Evolutionary conservation across 495 filamentous ascomycete genomes (phyloP).

Genomic region (Tuber calosporum): DNA sequence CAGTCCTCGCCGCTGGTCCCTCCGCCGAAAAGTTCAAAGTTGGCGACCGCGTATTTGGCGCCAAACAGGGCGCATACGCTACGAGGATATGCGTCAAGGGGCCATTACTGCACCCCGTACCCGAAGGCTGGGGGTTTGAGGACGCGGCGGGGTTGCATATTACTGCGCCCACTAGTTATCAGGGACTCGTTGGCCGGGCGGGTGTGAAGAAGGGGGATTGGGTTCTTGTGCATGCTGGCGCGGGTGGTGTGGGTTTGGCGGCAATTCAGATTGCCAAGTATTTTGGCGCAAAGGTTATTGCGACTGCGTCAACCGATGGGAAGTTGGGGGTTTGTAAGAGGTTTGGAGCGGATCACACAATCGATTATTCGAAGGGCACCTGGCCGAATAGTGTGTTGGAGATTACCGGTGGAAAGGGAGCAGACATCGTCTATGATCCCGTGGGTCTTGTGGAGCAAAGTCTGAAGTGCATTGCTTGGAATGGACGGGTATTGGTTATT

Average conservation of each 20-base stretch:
- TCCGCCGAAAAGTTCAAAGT: constrained; percentile 54
- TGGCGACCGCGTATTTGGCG: constrained; percentile 80
- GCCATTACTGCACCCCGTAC: constrained; percentile 61
- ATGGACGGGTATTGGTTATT: constrained; percentile 76
- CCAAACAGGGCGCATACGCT: constrained; percentile 78
- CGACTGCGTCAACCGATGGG: constrained; percentile 68
- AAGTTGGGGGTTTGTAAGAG: constrained; percentile 70
- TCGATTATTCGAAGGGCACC: constrained; percentile 62
- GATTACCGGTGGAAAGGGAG: constrained; percentile 62
- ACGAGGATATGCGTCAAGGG: constrained; percentile 64
- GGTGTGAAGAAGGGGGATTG: constrained; percentile 69
- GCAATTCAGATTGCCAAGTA: constrained; percentile 93
- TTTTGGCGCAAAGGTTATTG: constrained; percentile 79
- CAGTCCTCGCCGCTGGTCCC: constrained; percentile 59
- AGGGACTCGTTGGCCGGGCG: constrained; percentile 70
- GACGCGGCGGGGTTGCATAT: constrained; percentile 86
- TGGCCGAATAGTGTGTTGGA: constrained; percentile 77
- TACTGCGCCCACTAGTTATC: constrained; percentile 85
- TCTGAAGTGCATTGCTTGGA: constrained; percentile 86
- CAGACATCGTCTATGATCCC: constrained; percentile 86
- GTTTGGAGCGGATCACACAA: constrained; percentile 76
- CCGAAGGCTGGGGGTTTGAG: constrained; percentile 69
- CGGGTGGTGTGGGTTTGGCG: constrained; percentile 83
- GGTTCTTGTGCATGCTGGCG: constrained; percentile 87
- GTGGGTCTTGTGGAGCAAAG: constrained; percentile 77